These are phyloP conservation scores for Heliosperma pusillum DNA, from an alignment of 148 eudicot genomes.

Conservation along the genomic window DNA sequence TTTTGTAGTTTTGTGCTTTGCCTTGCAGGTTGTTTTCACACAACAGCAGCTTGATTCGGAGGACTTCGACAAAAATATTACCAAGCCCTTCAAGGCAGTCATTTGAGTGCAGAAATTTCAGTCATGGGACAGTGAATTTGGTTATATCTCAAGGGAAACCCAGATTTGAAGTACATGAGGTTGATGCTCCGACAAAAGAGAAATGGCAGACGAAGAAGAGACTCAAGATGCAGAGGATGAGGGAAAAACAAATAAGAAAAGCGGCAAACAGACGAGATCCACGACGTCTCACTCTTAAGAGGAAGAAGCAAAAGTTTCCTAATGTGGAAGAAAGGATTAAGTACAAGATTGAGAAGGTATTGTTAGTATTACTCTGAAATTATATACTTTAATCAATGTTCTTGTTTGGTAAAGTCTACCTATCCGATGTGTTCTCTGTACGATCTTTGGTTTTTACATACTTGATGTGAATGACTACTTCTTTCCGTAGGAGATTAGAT, in stretches of 20 bases:
- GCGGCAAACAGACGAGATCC: slow-evolving; percentile 82
- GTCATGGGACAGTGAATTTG: slow-evolving; percentile 59
- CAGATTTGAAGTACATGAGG: slow-evolving; percentile 68
- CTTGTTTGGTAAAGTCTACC: not conserved
- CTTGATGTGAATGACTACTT: no score
- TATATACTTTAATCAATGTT: not conserved
- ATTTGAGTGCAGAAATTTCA: slow-evolving; percentile 41
- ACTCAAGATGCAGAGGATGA: slow-evolving; percentile 64
- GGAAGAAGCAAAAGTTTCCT: slow-evolving; percentile 62
- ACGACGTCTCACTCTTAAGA: slow-evolving; percentile 56
- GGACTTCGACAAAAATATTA: slow-evolving; percentile 4
- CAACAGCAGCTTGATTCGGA: not conserved
- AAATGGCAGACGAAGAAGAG: slow-evolving; percentile 86
- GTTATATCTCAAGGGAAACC: slow-evolving; percentile 77
- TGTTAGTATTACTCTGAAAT: not conserved
- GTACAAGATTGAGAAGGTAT: slow-evolving; percentile 73
- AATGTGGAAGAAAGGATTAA: slow-evolving; percentile 72
- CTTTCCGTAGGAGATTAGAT: no score
- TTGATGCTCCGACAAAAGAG: slow-evolving; percentile 77
- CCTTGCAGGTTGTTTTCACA: slow-evolving; percentile 16
- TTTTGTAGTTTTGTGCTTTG: not conserved
- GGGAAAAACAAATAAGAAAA: slow-evolving; percentile 71
- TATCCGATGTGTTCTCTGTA: not conserved
- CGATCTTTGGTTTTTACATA: no score
- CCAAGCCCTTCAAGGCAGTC: slow-evolving; percentile 13